Evolutionary conservation across 2,329 filamentous ascomycete genomes (phyloP).

Genomic region (Didymella exigua): DNA sequence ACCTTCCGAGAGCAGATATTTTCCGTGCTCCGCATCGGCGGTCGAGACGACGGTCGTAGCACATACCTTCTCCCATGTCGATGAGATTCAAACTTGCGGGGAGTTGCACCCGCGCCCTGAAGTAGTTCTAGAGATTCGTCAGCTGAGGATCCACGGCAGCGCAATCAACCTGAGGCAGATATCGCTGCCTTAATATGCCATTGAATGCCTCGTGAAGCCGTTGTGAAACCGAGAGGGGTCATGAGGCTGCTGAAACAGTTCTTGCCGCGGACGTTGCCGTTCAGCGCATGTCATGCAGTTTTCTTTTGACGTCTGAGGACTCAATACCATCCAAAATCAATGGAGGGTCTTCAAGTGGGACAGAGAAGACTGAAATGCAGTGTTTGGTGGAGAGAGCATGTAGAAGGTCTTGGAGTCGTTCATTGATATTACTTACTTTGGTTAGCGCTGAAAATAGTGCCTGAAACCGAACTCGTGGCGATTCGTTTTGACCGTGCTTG

Average conservation of each 20-base stretch:
- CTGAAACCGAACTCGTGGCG: constrained; percentile 25
- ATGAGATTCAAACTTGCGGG: background rate
- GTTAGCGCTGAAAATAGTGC: constrained; percentile 2
- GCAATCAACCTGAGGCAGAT: constrained; percentile 13
- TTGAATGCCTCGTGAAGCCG: constrained; percentile 20
- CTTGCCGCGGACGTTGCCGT: constrained; percentile 4
- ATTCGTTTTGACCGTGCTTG: constrained; percentile 23
- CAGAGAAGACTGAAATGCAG: background rate
- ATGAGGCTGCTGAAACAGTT: constrained; percentile 22
- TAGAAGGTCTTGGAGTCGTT: constrained; percentile 1
- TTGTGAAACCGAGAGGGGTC: constrained; percentile 32
- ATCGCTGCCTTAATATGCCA: constrained; percentile 5
- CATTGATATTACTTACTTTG: constrained; percentile 15
- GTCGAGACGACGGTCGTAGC: background rate
- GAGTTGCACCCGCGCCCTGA: background rate
- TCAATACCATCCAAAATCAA: background rate
- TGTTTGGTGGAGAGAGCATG: background rate
- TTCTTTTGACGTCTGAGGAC: background rate
- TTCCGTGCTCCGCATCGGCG: background rate
- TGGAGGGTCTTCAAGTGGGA: background rate
- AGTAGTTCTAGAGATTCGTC: background rate
- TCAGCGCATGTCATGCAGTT: background rate
- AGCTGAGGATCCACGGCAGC: background rate
- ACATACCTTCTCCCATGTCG: background rate
- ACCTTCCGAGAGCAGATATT: too few relatives aligned